These are phyloP conservation scores for Cercospora janseana DNA, from an alignment of 2,329 filamentous ascomycete species.

Conservation along the genomic window DNA sequence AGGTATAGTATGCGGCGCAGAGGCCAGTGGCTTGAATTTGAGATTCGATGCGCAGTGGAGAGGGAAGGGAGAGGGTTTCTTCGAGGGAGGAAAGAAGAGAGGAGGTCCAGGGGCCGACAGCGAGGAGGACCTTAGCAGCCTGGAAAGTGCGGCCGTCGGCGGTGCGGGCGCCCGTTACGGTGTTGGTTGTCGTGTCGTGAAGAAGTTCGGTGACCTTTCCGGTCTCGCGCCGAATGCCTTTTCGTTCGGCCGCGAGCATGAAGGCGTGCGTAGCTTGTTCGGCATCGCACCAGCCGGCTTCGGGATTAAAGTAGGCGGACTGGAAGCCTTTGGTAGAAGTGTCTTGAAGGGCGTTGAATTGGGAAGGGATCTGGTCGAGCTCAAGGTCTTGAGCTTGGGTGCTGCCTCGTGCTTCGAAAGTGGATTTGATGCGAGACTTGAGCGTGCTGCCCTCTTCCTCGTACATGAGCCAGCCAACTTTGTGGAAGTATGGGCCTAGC, in stretches of 20 bases:
- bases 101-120: conserved; percentile 58
- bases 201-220: conserved; percentile 50
- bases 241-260: conserved; percentile 45
- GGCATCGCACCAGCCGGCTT: conserved; percentile 57
- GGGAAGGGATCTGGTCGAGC: conserved; percentile 41
- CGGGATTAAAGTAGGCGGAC: conserved; percentile 51
- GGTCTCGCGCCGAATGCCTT: conserved; percentile 48
- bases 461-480: conserved; percentile 59
- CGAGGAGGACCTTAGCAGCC: conserved; percentile 56
- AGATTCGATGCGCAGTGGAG: conserved; percentile 49
- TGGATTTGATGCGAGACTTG: conserved; percentile 51
- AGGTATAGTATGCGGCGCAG: conserved; percentile 56
- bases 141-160: conserved; percentile 48
- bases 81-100: conserved; percentile 53
- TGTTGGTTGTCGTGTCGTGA: conserved; percentile 30
- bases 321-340: conserved; percentile 42
- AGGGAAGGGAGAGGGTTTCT: conserved; percentile 44
- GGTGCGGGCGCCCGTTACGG: conserved; percentile 49
- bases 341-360: conserved; percentile 43
- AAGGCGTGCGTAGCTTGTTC: conserved; percentile 47
- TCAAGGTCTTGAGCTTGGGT: conserved; percentile 45
- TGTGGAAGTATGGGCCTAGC: conserved; percentile 52
- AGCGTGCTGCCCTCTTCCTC: conserved; percentile 40
- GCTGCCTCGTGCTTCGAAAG: conserved; percentile 50
- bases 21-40: conserved; percentile 61